Evolutionary conservation across 345 rosid genomes (phyloP).

Genomic region (Boechera divaricarpa): DNA sequence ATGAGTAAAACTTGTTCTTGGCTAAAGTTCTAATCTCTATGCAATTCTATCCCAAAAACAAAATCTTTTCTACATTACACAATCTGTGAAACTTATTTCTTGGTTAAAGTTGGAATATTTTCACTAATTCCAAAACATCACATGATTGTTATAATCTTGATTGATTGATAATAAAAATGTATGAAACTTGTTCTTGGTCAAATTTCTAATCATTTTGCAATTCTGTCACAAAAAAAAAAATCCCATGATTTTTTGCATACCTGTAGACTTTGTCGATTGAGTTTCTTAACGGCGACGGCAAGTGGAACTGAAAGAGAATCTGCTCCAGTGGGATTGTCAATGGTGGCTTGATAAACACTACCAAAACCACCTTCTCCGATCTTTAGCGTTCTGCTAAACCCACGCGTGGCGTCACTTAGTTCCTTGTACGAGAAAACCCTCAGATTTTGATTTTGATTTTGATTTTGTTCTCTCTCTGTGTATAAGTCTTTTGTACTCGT

Average conservation of each 20-base stretch:
- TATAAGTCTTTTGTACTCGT: slow-evolving; percentile 64
- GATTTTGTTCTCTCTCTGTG: slow-evolving; percentile 62
- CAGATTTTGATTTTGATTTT: slow-evolving; percentile 56
- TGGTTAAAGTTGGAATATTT: not conserved
- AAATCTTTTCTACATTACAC: too few relatives aligned
- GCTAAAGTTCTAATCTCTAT: not conserved
- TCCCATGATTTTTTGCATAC: slow-evolving; percentile 37
- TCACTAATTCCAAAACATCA: not conserved
- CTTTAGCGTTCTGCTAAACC: slow-evolving; percentile 68
- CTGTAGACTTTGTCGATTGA: slow-evolving; percentile 79
- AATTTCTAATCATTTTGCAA: not conserved
- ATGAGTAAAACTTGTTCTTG: slow-evolving; percentile 1
- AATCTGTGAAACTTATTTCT: not conserved
- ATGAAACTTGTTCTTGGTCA: not conserved
- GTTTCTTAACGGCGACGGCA: slow-evolving; percentile 86
- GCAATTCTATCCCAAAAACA: not conserved
- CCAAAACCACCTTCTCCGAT: slow-evolving; percentile 99
- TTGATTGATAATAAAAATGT: not conserved
- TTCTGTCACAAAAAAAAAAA: not conserved
- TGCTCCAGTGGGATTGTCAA: slow-evolving; percentile 47
- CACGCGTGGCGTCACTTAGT: slow-evolving; percentile 72
- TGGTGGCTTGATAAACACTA: slow-evolving; percentile 79
- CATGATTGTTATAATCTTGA: not conserved
- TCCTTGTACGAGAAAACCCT: slow-evolving; percentile 70
- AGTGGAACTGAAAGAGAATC: slow-evolving; percentile 43